Evolutionary conservation across 805 yeast species (phyloP).

Genomic region (Wickerhamiella vanderwaltii): DNA sequence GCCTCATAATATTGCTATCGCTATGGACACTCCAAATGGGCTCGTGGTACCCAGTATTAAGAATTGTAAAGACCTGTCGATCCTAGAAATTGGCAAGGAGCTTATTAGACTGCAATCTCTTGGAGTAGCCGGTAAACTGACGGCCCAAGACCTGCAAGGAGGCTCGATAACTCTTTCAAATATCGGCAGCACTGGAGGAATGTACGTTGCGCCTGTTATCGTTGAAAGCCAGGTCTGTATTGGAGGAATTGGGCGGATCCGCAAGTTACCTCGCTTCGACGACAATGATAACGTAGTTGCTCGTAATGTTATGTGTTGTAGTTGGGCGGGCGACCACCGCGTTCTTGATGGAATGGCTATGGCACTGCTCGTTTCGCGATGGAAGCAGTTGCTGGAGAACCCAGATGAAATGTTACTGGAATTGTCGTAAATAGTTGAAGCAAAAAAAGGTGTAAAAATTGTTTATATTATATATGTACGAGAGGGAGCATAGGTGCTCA

Average conservation of each 20-base stretch:
- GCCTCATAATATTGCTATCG: slow-evolving; percentile 26
- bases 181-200: slow-evolving; percentile 28
- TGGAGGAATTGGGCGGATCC: slow-evolving; percentile 25
- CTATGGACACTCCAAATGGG: slow-evolving; percentile 28
- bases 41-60: slow-evolving; percentile 28
- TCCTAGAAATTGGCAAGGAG: slow-evolving; percentile 25
- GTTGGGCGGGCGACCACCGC: slow-evolving; percentile 29
- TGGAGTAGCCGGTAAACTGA: slow-evolving; percentile 22
- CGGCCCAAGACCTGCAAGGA: slow-evolving; percentile 23
- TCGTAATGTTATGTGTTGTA: slow-evolving; percentile 21
- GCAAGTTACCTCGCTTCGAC: slow-evolving; percentile 24
- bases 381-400: slow-evolving; percentile 18
- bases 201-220: slow-evolving; percentile 28
- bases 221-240: slow-evolving; percentile 27
- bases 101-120: slow-evolving; percentile 23
- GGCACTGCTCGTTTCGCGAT: slow-evolving; percentile 24
- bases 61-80: slow-evolving; percentile 20
- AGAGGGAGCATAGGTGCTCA: slow-evolving; percentile 15
- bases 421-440: slow-evolving; percentile 1
- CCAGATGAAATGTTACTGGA: slow-evolving; percentile 13
- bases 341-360: slow-evolving; percentile 28
- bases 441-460: neutral
- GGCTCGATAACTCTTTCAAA: slow-evolving; percentile 28
- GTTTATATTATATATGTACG: neutral
- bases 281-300: slow-evolving; percentile 21